Percentiles rank a stretch among this genome's conserved stretches.
These are phyloP conservation scores for Cyclocybe cylindracea DNA, from an alignment of 768 basidiomycete genomes.

Conservation along the genomic window DNA sequence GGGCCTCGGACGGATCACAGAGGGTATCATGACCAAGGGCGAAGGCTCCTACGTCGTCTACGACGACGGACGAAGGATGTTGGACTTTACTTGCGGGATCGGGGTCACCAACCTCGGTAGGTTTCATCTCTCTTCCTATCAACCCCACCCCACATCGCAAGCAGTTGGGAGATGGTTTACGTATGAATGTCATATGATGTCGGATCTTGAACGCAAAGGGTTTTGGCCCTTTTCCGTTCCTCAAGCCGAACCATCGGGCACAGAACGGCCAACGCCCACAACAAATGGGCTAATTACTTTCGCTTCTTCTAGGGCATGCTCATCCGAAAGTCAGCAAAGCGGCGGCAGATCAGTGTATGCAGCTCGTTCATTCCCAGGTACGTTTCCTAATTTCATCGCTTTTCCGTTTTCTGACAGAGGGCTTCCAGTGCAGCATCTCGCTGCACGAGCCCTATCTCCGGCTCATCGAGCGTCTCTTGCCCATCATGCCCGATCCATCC, in stretches of 20 bases:
- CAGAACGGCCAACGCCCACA: no score
- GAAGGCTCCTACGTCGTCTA: slow-evolving; percentile 74
- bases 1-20: slow-evolving; percentile 44
- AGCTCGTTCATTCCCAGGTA: slow-evolving; percentile 79
- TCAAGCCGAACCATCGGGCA: no score
- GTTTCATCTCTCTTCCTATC: slow-evolving; percentile 8
- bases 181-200: no score
- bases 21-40: slow-evolving; percentile 65
- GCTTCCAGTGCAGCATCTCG: slow-evolving; percentile 78
- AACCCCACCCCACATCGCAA: background rate
- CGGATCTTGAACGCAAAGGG: no score
- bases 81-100: slow-evolving; percentile 90
- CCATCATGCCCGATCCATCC: slow-evolving; percentile 88
- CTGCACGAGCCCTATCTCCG: slow-evolving; percentile 85
- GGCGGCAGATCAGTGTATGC: slow-evolving; percentile 86
- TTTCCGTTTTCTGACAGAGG: background rate
- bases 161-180: background rate
- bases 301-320: slow-evolving; percentile 64
- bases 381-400: slow-evolving; percentile 6
- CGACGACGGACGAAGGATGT: slow-evolving; percentile 68
- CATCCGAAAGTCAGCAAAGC: slow-evolving; percentile 86
- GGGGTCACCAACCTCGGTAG: slow-evolving; percentile 84
- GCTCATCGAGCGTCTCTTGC: slow-evolving; percentile 82
- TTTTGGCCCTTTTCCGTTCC: no score
- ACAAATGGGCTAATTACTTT: background rate